These are phyloP conservation scores for Candida tetrigidarum DNA, from an alignment of 1,139 yeast species.

Conservation along the genomic window DNA sequence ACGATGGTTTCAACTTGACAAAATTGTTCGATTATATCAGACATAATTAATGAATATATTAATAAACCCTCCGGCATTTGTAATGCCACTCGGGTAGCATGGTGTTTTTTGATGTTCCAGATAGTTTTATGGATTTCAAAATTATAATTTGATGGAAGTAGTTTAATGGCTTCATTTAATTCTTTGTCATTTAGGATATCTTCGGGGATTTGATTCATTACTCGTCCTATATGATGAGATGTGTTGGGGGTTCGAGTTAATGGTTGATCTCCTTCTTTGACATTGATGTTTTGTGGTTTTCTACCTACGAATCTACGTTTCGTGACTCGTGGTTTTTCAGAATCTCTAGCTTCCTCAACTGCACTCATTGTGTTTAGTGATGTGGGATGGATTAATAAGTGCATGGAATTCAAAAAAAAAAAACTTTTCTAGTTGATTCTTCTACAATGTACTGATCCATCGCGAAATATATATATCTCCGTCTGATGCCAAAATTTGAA, in stretches of 20 bases:
- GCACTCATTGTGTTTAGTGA: conserved; percentile 13
- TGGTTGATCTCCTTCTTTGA: conserved; percentile 19
- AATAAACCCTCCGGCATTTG: conserved; percentile 98
- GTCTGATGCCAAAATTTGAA: no score
- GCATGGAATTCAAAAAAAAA: neutral
- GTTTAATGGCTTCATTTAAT: conserved; percentile 75
- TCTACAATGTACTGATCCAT: no score
- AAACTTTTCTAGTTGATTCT: neutral
- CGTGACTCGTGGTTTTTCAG: conserved; percentile 17
- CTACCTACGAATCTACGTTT: conserved; percentile 42
- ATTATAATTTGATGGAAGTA: conserved; percentile 89
- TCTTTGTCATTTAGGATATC: conserved; percentile 82
- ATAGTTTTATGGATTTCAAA: conserved; percentile 96
- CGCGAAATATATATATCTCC: neutral
- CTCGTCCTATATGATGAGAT: conserved; percentile 49
- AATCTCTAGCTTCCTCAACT: conserved; percentile 7
- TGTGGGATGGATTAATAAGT: no score
- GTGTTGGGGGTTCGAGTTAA: conserved; percentile 22
- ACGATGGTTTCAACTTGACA: conserved; percentile 86
- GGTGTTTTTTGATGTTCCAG: conserved; percentile 81
- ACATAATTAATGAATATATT: conserved; percentile 81
- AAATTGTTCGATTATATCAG: conserved; percentile 92
- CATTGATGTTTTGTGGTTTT: conserved; percentile 17
- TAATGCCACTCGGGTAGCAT: conserved; percentile 79
- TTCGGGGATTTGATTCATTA: conserved; percentile 87